Conservation (phyloP, 2,329 filamentous ascomycete species). For the Neofusicoccum parvum region DNA sequence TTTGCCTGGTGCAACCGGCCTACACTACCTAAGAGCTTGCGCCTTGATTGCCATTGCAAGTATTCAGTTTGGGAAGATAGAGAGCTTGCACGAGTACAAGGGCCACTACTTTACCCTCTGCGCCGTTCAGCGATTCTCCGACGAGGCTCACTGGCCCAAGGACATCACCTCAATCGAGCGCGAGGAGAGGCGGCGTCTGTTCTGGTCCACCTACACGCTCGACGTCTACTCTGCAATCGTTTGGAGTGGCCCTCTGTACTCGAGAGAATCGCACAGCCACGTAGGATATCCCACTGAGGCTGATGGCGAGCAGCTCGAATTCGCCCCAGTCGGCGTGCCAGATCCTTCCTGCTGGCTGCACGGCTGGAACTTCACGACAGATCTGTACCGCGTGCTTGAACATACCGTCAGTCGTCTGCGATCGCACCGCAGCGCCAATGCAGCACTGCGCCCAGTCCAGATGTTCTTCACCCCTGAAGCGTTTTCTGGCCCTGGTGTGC, state of each 20-base stretch:
- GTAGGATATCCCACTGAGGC: slow-evolving; percentile 53
- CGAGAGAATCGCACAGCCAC: slow-evolving; percentile 49
- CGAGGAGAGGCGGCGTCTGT: slow-evolving; percentile 53
- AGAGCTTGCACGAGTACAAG: slow-evolving; percentile 54
- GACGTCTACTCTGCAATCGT: slow-evolving; percentile 59
- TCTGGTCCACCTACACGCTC: slow-evolving; percentile 61
- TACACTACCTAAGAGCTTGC: slow-evolving; percentile 50
- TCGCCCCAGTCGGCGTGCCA: slow-evolving; percentile 25
- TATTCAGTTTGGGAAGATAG: slow-evolving; percentile 55
- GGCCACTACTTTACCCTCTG: slow-evolving; percentile 55
- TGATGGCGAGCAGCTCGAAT: slow-evolving; percentile 49
- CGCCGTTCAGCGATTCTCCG: slow-evolving; percentile 54
- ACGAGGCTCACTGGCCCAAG: slow-evolving; percentile 56
- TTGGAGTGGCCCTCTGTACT: slow-evolving; percentile 51
- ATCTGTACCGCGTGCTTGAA: slow-evolving; percentile 59
- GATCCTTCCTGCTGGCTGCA: slow-evolving; percentile 49
- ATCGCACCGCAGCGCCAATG: slow-evolving; percentile 22
- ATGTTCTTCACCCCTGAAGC: slow-evolving; percentile 23
- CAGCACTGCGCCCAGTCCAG: slow-evolving; percentile 8
- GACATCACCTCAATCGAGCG: slow-evolving; percentile 48
- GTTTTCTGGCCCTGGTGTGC: slow-evolving; percentile 29
- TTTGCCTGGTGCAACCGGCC: slow-evolving; percentile 35
- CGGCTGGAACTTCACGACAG: slow-evolving; percentile 61
- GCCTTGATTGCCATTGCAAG: slow-evolving; percentile 53
- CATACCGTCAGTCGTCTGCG: slow-evolving; percentile 45